Percentiles rank a stretch among this genome's conserved stretches.
phyloP scores from a whole-genome alignment of 2,329 filamentous ascomycete genomes.

The Alternaria angustiovoidea region DNA sequence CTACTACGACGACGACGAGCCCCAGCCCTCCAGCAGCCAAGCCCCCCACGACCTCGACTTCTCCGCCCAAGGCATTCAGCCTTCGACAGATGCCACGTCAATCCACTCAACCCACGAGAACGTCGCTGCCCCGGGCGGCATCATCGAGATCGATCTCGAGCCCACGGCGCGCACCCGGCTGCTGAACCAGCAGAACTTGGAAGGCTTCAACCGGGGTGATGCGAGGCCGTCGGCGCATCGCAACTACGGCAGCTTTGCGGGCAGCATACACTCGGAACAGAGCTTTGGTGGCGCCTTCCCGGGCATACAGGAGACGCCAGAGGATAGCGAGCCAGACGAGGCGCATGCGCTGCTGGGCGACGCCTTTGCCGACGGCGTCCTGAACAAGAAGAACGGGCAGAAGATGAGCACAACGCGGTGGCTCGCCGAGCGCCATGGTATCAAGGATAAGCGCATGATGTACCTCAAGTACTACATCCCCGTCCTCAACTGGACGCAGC shows the following conservation, averaged over 20 bases:
- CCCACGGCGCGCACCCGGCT: constrained; percentile 51
- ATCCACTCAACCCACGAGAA: constrained; percentile 36
- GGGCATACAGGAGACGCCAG: constrained; percentile 39
- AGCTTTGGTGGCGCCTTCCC: constrained; percentile 52
- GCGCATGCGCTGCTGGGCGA: constrained; percentile 54
- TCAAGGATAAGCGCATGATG: constrained; percentile 78
- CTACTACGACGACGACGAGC: constrained; percentile 27
- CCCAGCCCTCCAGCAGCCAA: constrained; percentile 26
- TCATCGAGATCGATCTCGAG: constrained; percentile 39
- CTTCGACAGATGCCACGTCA: constrained; percentile 42
- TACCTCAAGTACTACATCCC: constrained; percentile 91
- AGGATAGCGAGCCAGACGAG: constrained; percentile 42
- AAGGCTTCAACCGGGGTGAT: constrained; percentile 73
- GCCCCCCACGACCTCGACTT: constrained; percentile 30
- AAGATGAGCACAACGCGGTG: constrained; percentile 77
- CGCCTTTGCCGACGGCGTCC: constrained; percentile 54
- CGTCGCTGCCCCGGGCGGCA: constrained; percentile 26
- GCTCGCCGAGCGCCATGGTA: constrained; percentile 75
- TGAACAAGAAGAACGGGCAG: constrained; percentile 55
- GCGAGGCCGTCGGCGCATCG: constrained; percentile 67
- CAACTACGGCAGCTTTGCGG: constrained; percentile 62
- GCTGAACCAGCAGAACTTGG: constrained; percentile 49
- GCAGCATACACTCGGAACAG: constrained; percentile 58
- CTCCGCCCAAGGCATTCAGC: constrained; percentile 44
- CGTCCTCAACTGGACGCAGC: constrained; percentile 85